These are phyloP conservation scores for Microcyclosporella mali DNA, from an alignment of 2,329 filamentous ascomycete species.

Conservation along the genomic window DNA sequence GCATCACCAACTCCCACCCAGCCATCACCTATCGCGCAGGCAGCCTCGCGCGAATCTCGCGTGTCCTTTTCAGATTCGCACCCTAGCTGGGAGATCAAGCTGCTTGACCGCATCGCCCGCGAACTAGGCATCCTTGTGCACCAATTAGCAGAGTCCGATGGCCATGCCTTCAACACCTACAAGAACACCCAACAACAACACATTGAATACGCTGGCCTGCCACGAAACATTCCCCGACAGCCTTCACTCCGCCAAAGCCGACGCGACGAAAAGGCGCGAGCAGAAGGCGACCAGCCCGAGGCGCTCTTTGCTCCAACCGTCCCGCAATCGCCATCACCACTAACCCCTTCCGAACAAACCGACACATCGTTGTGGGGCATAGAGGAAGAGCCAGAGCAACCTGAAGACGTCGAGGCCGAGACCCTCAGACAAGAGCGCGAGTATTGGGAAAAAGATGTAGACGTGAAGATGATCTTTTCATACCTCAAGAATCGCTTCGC, in stretches of 20 bases:
- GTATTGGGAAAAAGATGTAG: conserved; percentile 90
- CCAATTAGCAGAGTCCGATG: conserved; percentile 77
- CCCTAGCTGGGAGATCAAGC: conserved; percentile 63
- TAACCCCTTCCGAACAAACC: conserved; percentile 31
- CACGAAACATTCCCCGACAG: conserved; percentile 30
- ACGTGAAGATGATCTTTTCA: conserved; percentile 84
- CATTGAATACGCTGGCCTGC: conserved; percentile 72
- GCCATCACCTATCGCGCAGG: conserved; percentile 27
- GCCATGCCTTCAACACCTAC: conserved; percentile 75
- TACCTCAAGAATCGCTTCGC: conserved; percentile 75
- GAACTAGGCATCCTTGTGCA: conserved; percentile 81
- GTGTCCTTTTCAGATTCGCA: conserved; percentile 32
- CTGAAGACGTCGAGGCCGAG: conserved; percentile 24
- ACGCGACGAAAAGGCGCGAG: conserved; percentile 14
- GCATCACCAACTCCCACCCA: conserved; percentile 29
- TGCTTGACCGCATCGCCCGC: conserved; percentile 76
- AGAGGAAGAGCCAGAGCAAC: conserved; percentile 50
- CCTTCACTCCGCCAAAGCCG: conserved; percentile 24
- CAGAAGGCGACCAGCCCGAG: conserved; percentile 14
- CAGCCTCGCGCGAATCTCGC: conserved; percentile 26
- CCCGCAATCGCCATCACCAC: conserved; percentile 24
- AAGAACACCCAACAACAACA: conserved; percentile 47
- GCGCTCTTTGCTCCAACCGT: conserved; percentile 29
- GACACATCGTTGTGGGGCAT: conserved; percentile 61
- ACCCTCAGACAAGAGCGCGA: conserved; percentile 49